Base-by-base conservation (phyloP, 2,329 filamentous ascomycete species). In the Colletotrichum sp. region DNA sequence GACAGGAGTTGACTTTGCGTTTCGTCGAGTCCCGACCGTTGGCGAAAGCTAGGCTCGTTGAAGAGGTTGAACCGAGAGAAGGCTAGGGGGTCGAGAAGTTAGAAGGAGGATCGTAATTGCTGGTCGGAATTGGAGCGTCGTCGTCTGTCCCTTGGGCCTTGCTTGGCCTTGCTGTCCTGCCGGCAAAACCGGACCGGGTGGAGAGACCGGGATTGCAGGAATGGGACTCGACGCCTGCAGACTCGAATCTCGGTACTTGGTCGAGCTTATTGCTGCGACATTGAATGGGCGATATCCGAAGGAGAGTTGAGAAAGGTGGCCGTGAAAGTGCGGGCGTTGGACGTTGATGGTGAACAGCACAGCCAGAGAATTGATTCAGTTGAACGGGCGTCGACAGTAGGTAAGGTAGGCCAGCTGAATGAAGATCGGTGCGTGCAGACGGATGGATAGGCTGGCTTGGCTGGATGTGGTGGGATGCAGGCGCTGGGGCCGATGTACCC, bases 1-100 rank as follows among this genome's bases (percentile, higher is more conserved):
- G 18, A 66, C 16, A 6, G 63, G 26, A 34, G 15, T 24, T 36
- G 36, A 16, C 39, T 24, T 62, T 62, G 36, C 36, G 39, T 52
- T 28, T 39, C 39, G 26, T 66, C 36, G 30, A 59, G 34, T 49
- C 32, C 62, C 62, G 65, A 39, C 34, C 39, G 57, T 57, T 34
- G 66, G 15, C 30, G 32, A 39, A 63, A 34, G 71, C 71, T 74
- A 74, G 57, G 39, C 67, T 71, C 64, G 59, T 65, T 65, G 34
- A 71, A 74, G 67, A 32, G 49, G 34, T 49, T 65, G 21, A 60
- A 36, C 72, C 72, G 44, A 65, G 32, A 21, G 26, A 59, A 30
- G 28, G 28, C 39, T 34, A 73, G 65, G 71, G 59, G 69, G 49
- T 18, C n/a, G 16, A 8, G 49, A 34, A 68, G 39, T 21, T 21